These are phyloP conservation scores for Kodamaea kaohsiungensis DNA, from an alignment of 805 yeast species.

Conservation along the genomic window DNA sequence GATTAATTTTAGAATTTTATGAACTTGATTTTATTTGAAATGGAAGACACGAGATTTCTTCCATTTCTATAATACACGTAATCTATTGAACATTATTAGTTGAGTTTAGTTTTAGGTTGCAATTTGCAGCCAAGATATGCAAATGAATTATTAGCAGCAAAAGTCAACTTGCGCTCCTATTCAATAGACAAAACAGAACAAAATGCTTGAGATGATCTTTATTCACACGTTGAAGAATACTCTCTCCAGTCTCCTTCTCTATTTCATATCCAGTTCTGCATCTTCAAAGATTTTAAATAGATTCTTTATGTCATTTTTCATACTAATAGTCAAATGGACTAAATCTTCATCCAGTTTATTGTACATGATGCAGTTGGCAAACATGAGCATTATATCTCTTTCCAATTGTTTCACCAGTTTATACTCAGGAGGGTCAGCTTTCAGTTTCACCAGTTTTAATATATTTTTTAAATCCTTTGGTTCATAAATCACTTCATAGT, in stretches of 20 bases:
- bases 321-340: slow-evolving; percentile 61
- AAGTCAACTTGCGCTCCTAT: too few relatives aligned
- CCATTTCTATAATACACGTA: not conserved
- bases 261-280: slow-evolving; percentile 33
- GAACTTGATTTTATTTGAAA: too few relatives aligned
- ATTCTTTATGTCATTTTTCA: slow-evolving; percentile 66
- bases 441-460: slow-evolving; percentile 51
- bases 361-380: slow-evolving; percentile 83
- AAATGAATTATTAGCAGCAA: too few relatives aligned
- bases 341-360: slow-evolving; percentile 66
- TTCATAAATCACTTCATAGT: slow-evolving; percentile 54
- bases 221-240: too few relatives aligned
- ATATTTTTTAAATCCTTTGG: slow-evolving; percentile 74
- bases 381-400: slow-evolving; percentile 71
- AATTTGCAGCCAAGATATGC: too few relatives aligned
- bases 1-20: not conserved
- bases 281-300: slow-evolving; percentile 61
- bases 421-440: slow-evolving; percentile 37
- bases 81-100: too few relatives aligned
- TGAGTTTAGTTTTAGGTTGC: too few relatives aligned
- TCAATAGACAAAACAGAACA: too few relatives aligned
- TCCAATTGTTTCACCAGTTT: slow-evolving; percentile 64
- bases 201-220: too few relatives aligned
- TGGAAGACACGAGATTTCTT: too few relatives aligned
- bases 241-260: too few relatives aligned